A percentile compares a stretch with the other conserved stretches of the same genome.
These are phyloP conservation scores for sorghum (Sorghum bicolor) DNA, from an alignment of 176 grass and related monocot genomes.

Conservation along the genomic window DNA sequence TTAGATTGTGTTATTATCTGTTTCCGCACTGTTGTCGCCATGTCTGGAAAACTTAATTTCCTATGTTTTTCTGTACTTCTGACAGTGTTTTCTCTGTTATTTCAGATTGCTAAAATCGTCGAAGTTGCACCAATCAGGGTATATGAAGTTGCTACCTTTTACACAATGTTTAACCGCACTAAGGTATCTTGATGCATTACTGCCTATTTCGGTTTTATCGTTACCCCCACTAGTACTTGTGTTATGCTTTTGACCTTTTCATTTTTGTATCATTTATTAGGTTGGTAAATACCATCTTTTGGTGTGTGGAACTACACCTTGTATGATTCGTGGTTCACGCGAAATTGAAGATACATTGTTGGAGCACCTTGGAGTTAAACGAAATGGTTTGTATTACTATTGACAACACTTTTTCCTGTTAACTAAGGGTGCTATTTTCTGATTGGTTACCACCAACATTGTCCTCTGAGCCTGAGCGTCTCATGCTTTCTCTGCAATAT, in stretches of 20 bases:
- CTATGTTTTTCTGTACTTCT: neutral
- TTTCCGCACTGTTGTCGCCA: neutral
- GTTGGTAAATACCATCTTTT: slow-evolving; percentile 97
- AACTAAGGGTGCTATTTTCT: slow-evolving; percentile 8
- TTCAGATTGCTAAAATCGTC: slow-evolving; percentile 86
- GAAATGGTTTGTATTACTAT: slow-evolving; percentile 64
- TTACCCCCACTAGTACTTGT: neutral
- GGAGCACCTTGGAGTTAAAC: slow-evolving; percentile 93
- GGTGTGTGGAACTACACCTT: slow-evolving; percentile 98
- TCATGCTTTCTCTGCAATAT: neutral
- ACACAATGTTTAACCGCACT: slow-evolving; percentile 91
- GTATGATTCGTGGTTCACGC: slow-evolving; percentile 95
- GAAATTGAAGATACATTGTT: slow-evolving; percentile 88
- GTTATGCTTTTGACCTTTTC: neutral
- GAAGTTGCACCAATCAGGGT: slow-evolving; percentile 91
- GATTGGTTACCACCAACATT: slow-evolving; percentile 6
- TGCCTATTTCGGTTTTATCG: neutral
- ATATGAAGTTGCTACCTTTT: slow-evolving; percentile 99
- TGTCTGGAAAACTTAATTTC: neutral
- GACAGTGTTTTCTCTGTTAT: neutral
- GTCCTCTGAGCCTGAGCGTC: neutral
- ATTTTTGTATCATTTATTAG: slow-evolving; percentile 26
- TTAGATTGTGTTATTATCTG: neutral
- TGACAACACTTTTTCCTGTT: neutral
- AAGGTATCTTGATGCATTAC: slow-evolving; percentile 55